Conservation (phyloP, 225 moss, liverwort and hornwort species). For the Anthoceros angustus region DNA sequence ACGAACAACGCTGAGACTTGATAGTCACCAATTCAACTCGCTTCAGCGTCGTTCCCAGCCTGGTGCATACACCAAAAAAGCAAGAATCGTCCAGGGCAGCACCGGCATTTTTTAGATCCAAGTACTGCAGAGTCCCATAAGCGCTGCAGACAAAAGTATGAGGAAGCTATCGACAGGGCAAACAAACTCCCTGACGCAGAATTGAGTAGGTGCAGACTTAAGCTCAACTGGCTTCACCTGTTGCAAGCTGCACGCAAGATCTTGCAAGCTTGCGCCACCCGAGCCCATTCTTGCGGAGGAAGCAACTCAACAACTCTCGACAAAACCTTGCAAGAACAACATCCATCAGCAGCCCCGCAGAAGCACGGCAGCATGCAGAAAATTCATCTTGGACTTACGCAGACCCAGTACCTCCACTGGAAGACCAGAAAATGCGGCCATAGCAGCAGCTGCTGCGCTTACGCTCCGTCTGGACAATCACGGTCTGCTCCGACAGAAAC, state of each 20-base stretch:
- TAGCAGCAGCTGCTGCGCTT: too few species aligned
- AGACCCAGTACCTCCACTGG: too few species aligned
- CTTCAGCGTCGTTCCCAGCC: constrained; percentile 31
- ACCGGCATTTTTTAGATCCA: constrained; percentile 53
- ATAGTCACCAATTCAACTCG: constrained; percentile 34
- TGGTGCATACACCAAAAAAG: constrained; percentile 25
- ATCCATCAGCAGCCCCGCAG: too few species aligned
- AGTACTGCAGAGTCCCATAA: constrained; percentile 28
- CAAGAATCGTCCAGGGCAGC: constrained; percentile 33
- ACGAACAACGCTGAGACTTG: background rate
- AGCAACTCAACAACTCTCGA: constrained; percentile 30
- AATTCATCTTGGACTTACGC: too few species aligned
- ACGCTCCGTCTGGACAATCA: too few species aligned
- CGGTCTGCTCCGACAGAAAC: too few species aligned
- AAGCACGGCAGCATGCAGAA: too few species aligned
- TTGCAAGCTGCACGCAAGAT: constrained; percentile 10
- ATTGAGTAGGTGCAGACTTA: background rate
- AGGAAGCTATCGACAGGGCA: background rate
- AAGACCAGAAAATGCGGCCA: too few species aligned
- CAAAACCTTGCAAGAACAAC: constrained; percentile 14
- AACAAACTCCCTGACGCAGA: background rate
- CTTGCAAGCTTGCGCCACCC: constrained; percentile 27
- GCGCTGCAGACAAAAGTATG: constrained; percentile 11
- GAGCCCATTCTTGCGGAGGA: constrained; percentile 36
- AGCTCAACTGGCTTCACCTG: background rate